phyloP scores from a whole-genome alignment of 345 rosid species.

The Lenwebbia sp. region DNA sequence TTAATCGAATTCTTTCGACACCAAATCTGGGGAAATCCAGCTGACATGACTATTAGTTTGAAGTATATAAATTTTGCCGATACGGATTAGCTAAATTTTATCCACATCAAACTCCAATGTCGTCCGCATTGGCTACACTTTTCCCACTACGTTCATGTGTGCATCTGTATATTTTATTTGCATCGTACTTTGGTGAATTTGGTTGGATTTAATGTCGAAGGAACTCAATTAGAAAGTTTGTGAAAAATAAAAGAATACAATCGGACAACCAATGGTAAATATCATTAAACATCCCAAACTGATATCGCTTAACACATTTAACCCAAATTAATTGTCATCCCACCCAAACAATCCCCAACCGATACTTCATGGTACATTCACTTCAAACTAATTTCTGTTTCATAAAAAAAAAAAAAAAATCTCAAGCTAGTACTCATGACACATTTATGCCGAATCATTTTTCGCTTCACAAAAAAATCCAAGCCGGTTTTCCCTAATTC shows the following conservation, averaged over 20 bases:
- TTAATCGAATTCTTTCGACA: neutral
- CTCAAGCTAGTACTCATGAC: neutral
- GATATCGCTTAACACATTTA: accelerated
- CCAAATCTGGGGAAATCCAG: neutral
- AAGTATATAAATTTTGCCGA: no score
- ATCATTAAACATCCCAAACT: accelerated
- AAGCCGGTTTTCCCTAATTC: neutral
- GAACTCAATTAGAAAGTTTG: accelerated
- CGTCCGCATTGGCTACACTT: accelerated
- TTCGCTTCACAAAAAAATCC: neutral
- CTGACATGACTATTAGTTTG: neutral
- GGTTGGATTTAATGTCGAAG: accelerated
- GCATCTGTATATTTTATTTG: accelerated
- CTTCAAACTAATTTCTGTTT: neutral
- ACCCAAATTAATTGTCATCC: no score
- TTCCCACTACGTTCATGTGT: neutral
- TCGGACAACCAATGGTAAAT: accelerated
- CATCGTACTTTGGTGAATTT: neutral
- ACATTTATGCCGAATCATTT: neutral
- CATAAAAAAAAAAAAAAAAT: neutral
- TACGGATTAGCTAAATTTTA: neutral
- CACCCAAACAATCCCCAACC: no score
- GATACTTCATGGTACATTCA: no score
- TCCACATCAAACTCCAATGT: accelerated
- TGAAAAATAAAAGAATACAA: accelerated